These are phyloP conservation scores for Lagenidium sp. DNA, from an alignment of 352 stramenopile genomes.

Conservation along the genomic window DNA sequence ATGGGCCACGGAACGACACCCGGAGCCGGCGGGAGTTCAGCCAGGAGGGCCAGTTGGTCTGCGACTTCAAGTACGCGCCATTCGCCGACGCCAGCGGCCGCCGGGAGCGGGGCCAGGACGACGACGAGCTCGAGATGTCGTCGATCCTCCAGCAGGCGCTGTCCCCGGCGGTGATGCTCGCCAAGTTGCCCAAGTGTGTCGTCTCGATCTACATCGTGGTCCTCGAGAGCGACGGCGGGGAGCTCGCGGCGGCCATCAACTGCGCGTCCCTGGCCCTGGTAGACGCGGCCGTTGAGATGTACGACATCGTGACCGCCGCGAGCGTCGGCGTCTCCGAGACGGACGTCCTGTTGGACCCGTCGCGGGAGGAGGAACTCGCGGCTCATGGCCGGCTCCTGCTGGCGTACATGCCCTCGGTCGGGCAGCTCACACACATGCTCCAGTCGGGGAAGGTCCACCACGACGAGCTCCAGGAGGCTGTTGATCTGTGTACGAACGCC, in stretches of 20 bases:
- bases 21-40: slow-evolving; percentile 71
- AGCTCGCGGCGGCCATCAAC: slow-evolving; percentile 76
- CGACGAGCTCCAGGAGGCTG: slow-evolving; percentile 64
- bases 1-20: slow-evolving; percentile 77
- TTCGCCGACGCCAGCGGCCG: slow-evolving; percentile 56
- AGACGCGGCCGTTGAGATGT: slow-evolving; percentile 89
- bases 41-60: slow-evolving; percentile 80
- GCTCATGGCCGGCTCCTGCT: slow-evolving; percentile 63
- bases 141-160: slow-evolving; percentile 67
- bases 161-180: slow-evolving; percentile 73
- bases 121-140: slow-evolving; percentile 77
- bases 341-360: slow-evolving; percentile 67
- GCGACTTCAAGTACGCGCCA: slow-evolving; percentile 84
- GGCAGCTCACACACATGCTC: slow-evolving; percentile 82
- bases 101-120: slow-evolving; percentile 65
- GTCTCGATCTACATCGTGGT: slow-evolving; percentile 86
- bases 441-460: slow-evolving; percentile 76
- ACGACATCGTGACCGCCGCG: slow-evolving; percentile 80
- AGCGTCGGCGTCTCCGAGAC: slow-evolving; percentile 47
- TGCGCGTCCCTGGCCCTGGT: slow-evolving; percentile 83
- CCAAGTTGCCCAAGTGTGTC: slow-evolving; percentile 86
- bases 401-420: slow-evolving; percentile 80
- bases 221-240: slow-evolving; percentile 77
- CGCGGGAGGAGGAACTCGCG: slow-evolving; percentile 42
- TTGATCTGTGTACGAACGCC: slow-evolving; percentile 86